A percentile compares a stretch with the other conserved stretches of the same genome.
phyloP scores from a whole-genome alignment of 1,284 basidiomycete species.

The Austroboletus rostrupii region DNA sequence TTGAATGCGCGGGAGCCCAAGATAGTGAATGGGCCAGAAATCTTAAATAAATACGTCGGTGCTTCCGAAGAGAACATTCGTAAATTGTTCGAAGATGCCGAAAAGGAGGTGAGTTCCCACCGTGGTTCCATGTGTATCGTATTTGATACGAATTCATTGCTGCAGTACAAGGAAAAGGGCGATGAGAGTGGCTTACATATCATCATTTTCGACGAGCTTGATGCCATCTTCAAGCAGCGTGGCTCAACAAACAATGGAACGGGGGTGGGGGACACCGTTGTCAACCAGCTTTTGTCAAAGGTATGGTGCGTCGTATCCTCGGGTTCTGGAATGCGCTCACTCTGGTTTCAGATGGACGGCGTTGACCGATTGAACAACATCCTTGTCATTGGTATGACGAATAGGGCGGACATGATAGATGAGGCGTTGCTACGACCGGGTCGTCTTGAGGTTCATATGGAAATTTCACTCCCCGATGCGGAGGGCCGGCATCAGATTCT shows the following conservation, averaged over 20 bases:
- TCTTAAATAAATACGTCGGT: conserved; percentile 97
- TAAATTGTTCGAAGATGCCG: conserved; percentile 96
- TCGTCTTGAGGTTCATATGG: conserved; percentile 99
- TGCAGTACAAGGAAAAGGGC: conserved; percentile 94
- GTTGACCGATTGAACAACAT: conserved; percentile 99
- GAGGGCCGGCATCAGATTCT: conserved; percentile 91
- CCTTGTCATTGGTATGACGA: conserved; percentile 99
- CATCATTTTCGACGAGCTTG: conserved; percentile 99
- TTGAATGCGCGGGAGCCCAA: conserved; percentile 98
- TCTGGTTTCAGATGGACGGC: conserved; percentile 82
- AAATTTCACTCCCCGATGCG: conserved; percentile 96
- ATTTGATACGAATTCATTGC: not conserved
- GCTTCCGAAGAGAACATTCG: conserved; percentile 98
- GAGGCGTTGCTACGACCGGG: conserved; percentile 96
- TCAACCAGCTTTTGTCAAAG: conserved; percentile 98
- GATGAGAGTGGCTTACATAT: conserved; percentile 98
- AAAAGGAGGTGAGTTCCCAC: conserved; percentile 74
- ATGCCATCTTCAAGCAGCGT: conserved; percentile 98
- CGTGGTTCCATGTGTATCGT: not conserved
- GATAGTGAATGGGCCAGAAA: conserved; percentile 97
- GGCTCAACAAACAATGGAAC: conserved; percentile 88
- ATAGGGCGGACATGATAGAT: conserved; percentile 98
- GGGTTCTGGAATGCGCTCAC: not conserved
- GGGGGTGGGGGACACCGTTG: conserved; percentile 96
- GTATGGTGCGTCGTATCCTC: conserved; percentile 32